Evolutionary conservation across 2,329 filamentous ascomycete genomes (phyloP).

Genomic region (Rutstroemia sp.): DNA sequence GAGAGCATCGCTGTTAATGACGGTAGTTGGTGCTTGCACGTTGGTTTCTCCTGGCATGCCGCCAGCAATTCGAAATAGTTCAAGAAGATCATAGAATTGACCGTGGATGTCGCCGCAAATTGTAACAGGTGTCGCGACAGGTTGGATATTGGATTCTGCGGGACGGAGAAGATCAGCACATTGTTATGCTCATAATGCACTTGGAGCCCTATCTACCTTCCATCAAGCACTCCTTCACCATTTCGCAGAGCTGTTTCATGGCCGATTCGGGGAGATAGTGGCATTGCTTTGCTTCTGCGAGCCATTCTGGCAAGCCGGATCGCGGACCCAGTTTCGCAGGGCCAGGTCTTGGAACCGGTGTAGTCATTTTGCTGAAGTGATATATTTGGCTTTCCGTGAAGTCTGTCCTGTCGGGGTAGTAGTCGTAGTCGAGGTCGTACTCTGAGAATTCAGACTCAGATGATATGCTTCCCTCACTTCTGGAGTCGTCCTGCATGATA

Average conservation of each 20-base stretch:
- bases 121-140: conserved; percentile 92
- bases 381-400: not conserved
- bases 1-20: conserved; percentile 85
- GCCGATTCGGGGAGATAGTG: conserved; percentile 92
- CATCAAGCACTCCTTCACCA: conserved; percentile 98
- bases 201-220: conserved; percentile 57
- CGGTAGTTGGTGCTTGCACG: conserved; percentile 59
- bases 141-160: conserved; percentile 96
- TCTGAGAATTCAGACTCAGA: not conserved
- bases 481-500: not conserved
- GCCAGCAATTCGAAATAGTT: conserved; percentile 92
- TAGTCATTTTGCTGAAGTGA: conserved; percentile 8
- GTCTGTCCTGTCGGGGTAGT: not conserved
- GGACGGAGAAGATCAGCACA: conserved; percentile 15
- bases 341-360: conserved; percentile 64
- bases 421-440: not conserved
- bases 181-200: not conserved
- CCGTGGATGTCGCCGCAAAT: conserved; percentile 98
- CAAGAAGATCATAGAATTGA: conserved; percentile 95
- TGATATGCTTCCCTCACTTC: not conserved
- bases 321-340: conserved; percentile 78
- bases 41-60: conserved; percentile 87
- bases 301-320: conserved; percentile 89
- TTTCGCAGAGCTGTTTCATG: conserved; percentile 99
- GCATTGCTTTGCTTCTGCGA: conserved; percentile 93